phyloP scores from a whole-genome alignment of 2,329 filamentous ascomycete genomes.

The Penicillium rolfsii region DNA sequence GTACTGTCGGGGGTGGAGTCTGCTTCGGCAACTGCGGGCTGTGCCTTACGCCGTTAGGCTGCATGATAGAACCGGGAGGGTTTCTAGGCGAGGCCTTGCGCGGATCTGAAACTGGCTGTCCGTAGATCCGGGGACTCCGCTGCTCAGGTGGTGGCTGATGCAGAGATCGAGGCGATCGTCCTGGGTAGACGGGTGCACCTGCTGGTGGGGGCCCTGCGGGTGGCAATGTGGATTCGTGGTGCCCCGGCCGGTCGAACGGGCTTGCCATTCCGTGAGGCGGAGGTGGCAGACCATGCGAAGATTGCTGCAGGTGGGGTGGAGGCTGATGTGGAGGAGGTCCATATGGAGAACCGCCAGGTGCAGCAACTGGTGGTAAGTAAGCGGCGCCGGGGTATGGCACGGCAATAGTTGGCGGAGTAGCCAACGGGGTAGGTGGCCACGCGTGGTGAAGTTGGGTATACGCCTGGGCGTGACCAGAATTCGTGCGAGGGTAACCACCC shows the following conservation, averaged over 20 bases:
- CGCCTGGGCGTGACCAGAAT: conserved; percentile 44
- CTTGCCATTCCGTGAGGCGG: conserved; percentile 33
- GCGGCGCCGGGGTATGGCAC: conserved; percentile 38
- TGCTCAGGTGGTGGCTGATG: conserved; percentile 34
- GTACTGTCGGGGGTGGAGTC: conserved; percentile 23
- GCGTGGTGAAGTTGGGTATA: conserved; percentile 33
- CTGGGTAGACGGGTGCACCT: conserved; percentile 28
- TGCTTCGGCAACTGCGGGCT: conserved; percentile 38
- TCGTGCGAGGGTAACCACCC: conserved; percentile 57
- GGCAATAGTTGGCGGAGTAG: conserved; percentile 47
- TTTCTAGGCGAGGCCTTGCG: conserved; percentile 42
- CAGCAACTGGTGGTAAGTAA: conserved; percentile 43
- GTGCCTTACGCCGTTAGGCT: conserved; percentile 27
- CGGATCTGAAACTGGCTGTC: conserved; percentile 34
- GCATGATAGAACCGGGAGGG: conserved; percentile 29
- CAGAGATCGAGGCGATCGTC: conserved; percentile 34
- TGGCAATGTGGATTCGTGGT: conserved; percentile 37
- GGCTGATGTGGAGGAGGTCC: conserved; percentile 34
- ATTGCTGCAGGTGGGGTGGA: conserved; percentile 30
- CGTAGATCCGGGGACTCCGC: conserved; percentile 37
- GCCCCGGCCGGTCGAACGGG: conserved; percentile 41
- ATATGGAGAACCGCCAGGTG: conserved; percentile 38
- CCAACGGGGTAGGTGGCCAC: conserved; percentile 51
- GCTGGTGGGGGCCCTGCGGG: conserved; percentile 27
- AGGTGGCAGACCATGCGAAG: conserved; percentile 29